A percentile compares a stretch with the other conserved stretches of the same genome.
Evolutionary conservation across 192 early-diverging fungal genomes (phyloP).

Genomic region (Paraglomus brasilianum): DNA sequence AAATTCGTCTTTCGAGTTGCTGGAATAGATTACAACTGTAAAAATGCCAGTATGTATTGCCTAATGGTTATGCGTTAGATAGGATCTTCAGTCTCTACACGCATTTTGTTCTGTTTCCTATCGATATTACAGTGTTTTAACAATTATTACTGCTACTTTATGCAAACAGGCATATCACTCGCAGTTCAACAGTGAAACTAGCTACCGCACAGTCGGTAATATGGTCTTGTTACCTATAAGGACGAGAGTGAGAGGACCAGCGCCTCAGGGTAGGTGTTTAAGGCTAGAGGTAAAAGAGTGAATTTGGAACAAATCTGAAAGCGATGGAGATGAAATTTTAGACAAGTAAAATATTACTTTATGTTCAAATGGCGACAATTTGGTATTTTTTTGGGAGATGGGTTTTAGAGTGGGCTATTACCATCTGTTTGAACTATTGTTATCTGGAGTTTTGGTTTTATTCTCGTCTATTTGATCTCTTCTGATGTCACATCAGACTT

Average conservation of each 20-base stretch:
- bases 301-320: background rate
- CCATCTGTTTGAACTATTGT: background rate
- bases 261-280: constrained; percentile 61
- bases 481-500: too few species aligned
- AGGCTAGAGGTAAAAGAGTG: background rate
- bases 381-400: constrained; percentile 6
- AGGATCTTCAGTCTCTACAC: too few species aligned
- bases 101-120: too few species aligned
- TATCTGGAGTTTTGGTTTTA: too few species aligned
- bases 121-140: too few species aligned
- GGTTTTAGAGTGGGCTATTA: background rate
- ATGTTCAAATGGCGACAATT: background rate
- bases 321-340: background rate
- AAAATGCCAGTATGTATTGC: too few species aligned
- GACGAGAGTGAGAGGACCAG: constrained; percentile 82
- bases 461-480: too few species aligned
- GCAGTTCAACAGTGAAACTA: constrained; percentile 64
- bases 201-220: constrained; percentile 72
- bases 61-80: too few species aligned
- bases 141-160: too few species aligned
- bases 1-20: too few species aligned
- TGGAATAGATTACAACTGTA: too few species aligned
- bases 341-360: background rate
- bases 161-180: constrained; percentile 81
- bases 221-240: constrained; percentile 88